Evolutionary conservation across 73 alveolate genomes (phyloP).

Genomic region (Paraurostyla sp.): DNA sequence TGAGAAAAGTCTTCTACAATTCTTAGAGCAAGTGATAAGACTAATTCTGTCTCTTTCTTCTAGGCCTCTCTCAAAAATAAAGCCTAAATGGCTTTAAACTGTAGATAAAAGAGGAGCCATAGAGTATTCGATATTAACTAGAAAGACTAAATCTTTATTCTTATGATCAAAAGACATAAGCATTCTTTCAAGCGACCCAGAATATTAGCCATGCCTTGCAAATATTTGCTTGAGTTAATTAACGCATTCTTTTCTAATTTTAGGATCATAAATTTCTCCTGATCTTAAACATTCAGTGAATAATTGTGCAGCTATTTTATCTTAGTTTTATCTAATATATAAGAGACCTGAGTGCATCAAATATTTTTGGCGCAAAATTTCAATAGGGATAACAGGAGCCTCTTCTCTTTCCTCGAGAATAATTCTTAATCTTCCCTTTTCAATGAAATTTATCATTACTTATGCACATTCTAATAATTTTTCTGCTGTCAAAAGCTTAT

Average conservation of each 20-base stretch:
- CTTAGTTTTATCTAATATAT: neutral
- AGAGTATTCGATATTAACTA: conserved; percentile 42
- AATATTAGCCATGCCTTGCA: neutral
- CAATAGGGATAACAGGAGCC: conserved; percentile 25
- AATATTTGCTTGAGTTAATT: conserved; percentile 3
- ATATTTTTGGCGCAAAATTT: conserved; percentile 32
- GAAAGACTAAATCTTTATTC: conserved; percentile 67
- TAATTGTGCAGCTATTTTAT: conserved; percentile 2
- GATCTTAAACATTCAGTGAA: conserved; percentile 46
- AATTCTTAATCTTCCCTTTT: conserved; percentile 15
- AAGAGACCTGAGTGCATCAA: conserved; percentile 48
- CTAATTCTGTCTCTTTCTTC: conserved; percentile 56
- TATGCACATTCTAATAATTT: conserved; percentile 46
- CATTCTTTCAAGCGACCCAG: conserved; percentile 34
- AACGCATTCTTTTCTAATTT: conserved; percentile 57
- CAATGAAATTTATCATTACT: conserved; percentile 32
- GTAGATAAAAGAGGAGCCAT: conserved; percentile 38
- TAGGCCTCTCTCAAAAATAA: conserved; percentile 43
- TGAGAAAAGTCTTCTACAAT: conserved; percentile 44
- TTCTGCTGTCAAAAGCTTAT: conserved; percentile 57
- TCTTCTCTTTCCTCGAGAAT: conserved; percentile 30
- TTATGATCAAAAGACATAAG: conserved; percentile 32
- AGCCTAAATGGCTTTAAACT: neutral
- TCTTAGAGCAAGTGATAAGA: conserved; percentile 42
- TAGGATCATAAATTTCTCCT: conserved; percentile 61